Evolutionary conservation across 257 asterid species (phyloP).

Genomic region (Fraxinus americana): DNA sequence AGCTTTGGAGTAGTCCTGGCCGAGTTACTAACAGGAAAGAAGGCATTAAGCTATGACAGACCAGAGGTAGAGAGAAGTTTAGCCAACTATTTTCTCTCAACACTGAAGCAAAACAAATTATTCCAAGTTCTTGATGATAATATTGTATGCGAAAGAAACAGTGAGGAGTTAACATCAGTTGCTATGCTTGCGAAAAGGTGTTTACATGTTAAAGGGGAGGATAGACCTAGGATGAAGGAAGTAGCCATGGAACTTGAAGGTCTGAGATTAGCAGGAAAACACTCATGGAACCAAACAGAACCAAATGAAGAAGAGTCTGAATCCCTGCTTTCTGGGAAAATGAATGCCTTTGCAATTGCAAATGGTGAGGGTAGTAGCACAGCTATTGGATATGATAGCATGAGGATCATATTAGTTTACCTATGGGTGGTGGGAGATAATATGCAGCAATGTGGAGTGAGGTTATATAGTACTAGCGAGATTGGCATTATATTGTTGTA

Average conservation of each 20-base stretch:
- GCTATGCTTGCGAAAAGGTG: conserved; percentile 31
- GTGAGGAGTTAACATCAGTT: conserved; percentile 12
- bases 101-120: neutral
- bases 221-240: conserved; percentile 38
- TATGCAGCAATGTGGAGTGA: neutral
- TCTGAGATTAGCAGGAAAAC: conserved; percentile 9
- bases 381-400: conserved; percentile 17
- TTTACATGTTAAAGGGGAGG: conserved; percentile 31
- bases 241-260: conserved; percentile 27
- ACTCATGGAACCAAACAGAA: conserved; percentile 11
- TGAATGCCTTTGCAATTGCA: neutral
- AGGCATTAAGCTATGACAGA: conserved; percentile 16
- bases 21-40: conserved; percentile 15
- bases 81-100: conserved; percentile 25
- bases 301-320: neutral
- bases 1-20: conserved; percentile 29
- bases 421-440: neutral
- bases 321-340: neutral
- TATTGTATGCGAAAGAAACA: conserved; percentile 24
- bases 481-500: neutral
- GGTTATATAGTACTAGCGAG: neutral
- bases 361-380: neutral
- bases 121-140: conserved; percentile 25
- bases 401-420: neutral
- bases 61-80: conserved; percentile 18